phyloP scores from a whole-genome alignment of 495 filamentous ascomycete species.

The Glutinoglossum americanum region DNA sequence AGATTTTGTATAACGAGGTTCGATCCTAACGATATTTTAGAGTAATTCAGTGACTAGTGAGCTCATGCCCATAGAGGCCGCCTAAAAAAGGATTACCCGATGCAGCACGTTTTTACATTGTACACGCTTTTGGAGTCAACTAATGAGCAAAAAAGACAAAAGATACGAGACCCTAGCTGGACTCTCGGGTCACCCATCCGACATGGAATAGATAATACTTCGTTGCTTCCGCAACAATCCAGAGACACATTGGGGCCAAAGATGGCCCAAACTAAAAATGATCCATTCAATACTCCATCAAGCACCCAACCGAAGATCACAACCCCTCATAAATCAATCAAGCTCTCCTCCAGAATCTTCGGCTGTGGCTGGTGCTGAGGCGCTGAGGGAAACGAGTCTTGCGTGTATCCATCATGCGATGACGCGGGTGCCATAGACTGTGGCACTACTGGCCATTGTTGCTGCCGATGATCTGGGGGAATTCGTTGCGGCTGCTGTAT shows the following conservation, averaged over 20 bases:
- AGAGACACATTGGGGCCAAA: not conserved
- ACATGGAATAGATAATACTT: not conserved
- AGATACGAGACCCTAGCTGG: not conserved
- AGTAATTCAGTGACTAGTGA: not conserved
- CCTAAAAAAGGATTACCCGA: not conserved
- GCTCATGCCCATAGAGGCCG: not conserved
- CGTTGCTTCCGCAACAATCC: not conserved
- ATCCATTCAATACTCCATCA: not conserved
- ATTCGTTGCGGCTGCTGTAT: conserved; percentile 7
- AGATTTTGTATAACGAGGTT: no score
- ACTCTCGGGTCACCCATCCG: not conserved
- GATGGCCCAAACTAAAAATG: not conserved
- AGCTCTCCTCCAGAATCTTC: conserved; percentile 51
- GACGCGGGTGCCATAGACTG: conserved; percentile 13
- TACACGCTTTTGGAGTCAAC: not conserved
- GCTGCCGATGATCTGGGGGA: conserved; percentile 9
- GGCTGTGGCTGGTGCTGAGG: conserved; percentile 36
- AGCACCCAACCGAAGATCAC: not conserved
- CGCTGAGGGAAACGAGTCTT: conserved; percentile 42
- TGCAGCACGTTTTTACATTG: not conserved
- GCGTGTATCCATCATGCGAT: conserved; percentile 33
- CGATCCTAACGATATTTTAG: no score
- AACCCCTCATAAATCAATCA: conserved; percentile 55
- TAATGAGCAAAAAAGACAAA: not conserved
- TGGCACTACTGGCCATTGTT: conserved; percentile 8